phyloP scores from a whole-genome alignment of 176 grass and related monocot species.

The Carex littledalei region DNA sequence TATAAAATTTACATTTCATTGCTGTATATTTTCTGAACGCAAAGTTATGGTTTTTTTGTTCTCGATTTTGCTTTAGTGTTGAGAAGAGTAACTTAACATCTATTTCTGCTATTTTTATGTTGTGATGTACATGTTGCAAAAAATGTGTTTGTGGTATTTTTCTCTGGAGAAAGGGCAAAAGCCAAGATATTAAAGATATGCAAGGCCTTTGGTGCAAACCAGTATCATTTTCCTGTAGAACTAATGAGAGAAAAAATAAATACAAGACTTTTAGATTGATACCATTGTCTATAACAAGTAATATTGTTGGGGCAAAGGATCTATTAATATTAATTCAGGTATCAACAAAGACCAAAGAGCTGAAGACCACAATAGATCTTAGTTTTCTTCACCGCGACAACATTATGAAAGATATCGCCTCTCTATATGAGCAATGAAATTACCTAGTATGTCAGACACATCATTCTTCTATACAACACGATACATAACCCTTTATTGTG shows the following conservation, averaged over 20 bases:
- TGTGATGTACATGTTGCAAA: too few species aligned
- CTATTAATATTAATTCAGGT: constrained; percentile 40
- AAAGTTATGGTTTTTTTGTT: too few species aligned
- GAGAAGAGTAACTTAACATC: too few species aligned
- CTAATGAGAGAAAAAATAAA: background rate
- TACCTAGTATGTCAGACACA: constrained; percentile 49
- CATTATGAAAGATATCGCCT: constrained; percentile 76
- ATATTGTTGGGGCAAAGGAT: background rate
- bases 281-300: background rate
- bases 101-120: too few species aligned
- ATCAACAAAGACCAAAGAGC: too few species aligned
- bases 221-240: constrained; percentile 68
- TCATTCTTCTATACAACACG: constrained; percentile 11
- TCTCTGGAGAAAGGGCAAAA: too few species aligned
- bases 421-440: constrained; percentile 88
- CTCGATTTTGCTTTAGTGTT: too few species aligned
- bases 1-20: too few species aligned
- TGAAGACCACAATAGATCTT: constrained; percentile 74
- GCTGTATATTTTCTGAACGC: too few species aligned
- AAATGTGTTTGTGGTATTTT: too few species aligned
- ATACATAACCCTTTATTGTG: background rate
- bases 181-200: constrained; percentile 97
- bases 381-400: constrained; percentile 61
- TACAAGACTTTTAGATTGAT: background rate
- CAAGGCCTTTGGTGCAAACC: constrained; percentile 90